Percentiles rank a stretch among this genome's conserved stretches.
Conservation (phyloP, 805 yeast species). For the Cyberlindnera galapagoensis region DNA sequence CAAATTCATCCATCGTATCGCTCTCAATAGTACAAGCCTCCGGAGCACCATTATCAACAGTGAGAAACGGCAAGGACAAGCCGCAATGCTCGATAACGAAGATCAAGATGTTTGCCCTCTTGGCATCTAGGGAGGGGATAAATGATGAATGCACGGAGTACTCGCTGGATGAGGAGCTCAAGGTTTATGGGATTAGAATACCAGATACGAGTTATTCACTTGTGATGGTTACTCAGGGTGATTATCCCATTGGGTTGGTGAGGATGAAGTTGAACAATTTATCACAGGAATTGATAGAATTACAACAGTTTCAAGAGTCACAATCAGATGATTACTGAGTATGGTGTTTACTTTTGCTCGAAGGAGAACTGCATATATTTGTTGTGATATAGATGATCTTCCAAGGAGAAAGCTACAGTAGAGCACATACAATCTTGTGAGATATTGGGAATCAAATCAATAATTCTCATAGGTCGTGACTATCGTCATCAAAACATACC, state of each 20-base stretch:
- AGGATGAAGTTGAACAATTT: constrained; percentile 14
- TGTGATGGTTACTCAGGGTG: constrained; percentile 17
- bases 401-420: too few species aligned
- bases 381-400: too few species aligned
- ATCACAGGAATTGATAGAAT: constrained; percentile 11
- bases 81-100: constrained; percentile 5
- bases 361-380: too few species aligned
- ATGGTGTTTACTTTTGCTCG: too few species aligned
- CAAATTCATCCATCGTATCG: constrained; percentile 10
- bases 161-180: constrained; percentile 5
- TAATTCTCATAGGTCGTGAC: too few species aligned
- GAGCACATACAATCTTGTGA: too few species aligned
- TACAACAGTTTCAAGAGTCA: constrained; percentile 17
- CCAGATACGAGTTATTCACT: constrained; percentile 17
- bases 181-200: constrained; percentile 6
- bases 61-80: neutral
- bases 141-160: constrained; percentile 3
- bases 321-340: constrained; percentile 1
- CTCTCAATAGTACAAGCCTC: constrained; percentile 12
- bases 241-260: constrained; percentile 21
- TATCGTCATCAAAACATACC: too few species aligned
- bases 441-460: too few species aligned
- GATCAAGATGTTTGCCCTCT: constrained; percentile 18
- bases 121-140: constrained; percentile 9
- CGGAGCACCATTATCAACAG: constrained; percentile 15